These are phyloP conservation scores for Hypoxylon fuscum DNA, from an alignment of 495 filamentous ascomycete genomes.

Conservation along the genomic window DNA sequence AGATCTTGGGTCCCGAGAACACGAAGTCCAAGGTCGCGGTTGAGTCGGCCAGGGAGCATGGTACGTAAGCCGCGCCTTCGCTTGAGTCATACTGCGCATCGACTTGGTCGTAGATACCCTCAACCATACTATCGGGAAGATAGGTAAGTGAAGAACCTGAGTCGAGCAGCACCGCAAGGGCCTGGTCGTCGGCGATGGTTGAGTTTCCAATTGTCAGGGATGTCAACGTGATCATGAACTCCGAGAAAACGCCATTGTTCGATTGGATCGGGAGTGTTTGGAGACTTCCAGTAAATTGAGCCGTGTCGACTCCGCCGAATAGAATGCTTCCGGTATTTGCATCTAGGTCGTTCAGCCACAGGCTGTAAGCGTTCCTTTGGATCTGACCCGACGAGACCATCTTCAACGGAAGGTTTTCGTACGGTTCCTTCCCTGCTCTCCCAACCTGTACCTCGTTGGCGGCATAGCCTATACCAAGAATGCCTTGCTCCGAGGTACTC, in stretches of 20 bases:
- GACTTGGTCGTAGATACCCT: constrained; percentile 70
- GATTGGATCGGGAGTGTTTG: constrained; percentile 79
- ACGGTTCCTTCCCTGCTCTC: constrained; percentile 64
- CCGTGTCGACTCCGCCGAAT: constrained; percentile 90
- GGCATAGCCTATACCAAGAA: constrained; percentile 90
- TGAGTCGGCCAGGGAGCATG: constrained; percentile 72
- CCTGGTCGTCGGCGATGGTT: constrained; percentile 62
- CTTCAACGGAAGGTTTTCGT: constrained; percentile 80
- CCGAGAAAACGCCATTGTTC: constrained; percentile 65
- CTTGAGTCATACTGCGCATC: constrained; percentile 67
- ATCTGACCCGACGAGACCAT: constrained; percentile 77
- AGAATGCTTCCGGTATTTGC: constrained; percentile 81
- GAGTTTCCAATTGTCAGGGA: constrained; percentile 52
- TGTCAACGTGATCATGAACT: constrained; percentile 86
- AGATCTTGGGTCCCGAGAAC: constrained; percentile 72
- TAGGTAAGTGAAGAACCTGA: constrained; percentile 93
- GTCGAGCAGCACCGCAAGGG: constrained; percentile 81
- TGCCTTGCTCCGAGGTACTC: constrained; percentile 77
- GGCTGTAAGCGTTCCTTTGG: constrained; percentile 81
- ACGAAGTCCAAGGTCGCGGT: constrained; percentile 72
- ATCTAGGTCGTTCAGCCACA: constrained; percentile 88
- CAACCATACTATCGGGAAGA: constrained; percentile 74
- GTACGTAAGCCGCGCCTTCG: constrained; percentile 70
- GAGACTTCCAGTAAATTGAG: constrained; percentile 76
- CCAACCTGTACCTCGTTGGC: constrained; percentile 82